Percentiles rank a stretch among this genome's conserved stretches.
Conservation (phyloP, 306 rosid genomes). For the Senna siamea region DNA sequence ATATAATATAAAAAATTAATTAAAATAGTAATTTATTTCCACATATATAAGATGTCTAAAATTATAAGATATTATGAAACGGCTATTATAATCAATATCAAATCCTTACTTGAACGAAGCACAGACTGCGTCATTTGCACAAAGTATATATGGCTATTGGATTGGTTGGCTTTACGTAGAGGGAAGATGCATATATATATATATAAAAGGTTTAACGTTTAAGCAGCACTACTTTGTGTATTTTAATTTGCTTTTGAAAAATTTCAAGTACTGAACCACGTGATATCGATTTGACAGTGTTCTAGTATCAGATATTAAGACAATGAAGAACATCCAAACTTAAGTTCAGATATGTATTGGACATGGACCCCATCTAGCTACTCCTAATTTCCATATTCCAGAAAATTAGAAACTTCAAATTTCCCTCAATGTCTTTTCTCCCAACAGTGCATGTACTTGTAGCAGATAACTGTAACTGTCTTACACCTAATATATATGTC, state of each 20-base stretch:
- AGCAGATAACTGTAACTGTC: not conserved
- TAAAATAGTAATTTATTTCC: not conserved
- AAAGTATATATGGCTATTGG: not conserved
- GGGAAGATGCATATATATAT: not conserved
- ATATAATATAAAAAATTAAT: no score
- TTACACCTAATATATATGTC: not conserved
- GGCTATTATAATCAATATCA: not conserved
- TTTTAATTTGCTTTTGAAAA: not conserved
- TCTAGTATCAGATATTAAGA: not conserved
- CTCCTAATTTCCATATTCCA: constrained; percentile 27
- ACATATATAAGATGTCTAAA: not conserved
- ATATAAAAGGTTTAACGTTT: no score
- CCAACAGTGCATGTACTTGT: not conserved
- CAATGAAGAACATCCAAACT: constrained; percentile 8
- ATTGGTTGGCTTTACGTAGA: constrained; percentile 5
- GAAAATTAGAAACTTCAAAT: not conserved
- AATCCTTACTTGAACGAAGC: not conserved
- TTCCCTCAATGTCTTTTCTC: constrained; percentile 20
- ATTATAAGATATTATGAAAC: not conserved
- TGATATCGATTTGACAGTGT: constrained; percentile 38
- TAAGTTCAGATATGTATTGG: not conserved
- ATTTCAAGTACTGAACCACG: constrained; percentile 29
- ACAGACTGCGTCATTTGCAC: not conserved
- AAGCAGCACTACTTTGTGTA: no score
- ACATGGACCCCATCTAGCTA: constrained; percentile 44